Conservation (phyloP, 179 eudicot species). For the Amaranthus tricolor region DNA sequence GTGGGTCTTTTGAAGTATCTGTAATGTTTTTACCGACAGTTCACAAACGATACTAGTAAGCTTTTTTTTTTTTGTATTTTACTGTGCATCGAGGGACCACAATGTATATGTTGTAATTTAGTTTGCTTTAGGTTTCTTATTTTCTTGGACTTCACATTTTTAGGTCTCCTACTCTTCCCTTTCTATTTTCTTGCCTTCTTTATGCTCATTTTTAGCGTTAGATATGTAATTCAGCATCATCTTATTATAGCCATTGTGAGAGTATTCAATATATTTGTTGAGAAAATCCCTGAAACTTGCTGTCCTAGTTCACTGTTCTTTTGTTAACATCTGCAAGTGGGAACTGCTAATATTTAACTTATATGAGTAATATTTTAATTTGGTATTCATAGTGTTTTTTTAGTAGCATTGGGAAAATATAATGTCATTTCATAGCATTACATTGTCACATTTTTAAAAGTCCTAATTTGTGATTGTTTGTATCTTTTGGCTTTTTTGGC, state of each 20-base stretch:
- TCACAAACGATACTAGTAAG: not conserved
- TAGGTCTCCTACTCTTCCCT: not conserved
- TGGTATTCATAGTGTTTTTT: too few species aligned
- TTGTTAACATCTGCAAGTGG: not conserved
- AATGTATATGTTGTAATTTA: too few species aligned
- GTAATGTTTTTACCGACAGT: not conserved
- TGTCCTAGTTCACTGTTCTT: not conserved
- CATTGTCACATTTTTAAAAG: constrained; percentile 3
- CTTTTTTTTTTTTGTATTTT: not conserved
- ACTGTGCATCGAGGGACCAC: too few species aligned
- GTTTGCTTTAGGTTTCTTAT: not conserved
- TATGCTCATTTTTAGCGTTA: not conserved
- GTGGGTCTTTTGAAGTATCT: not conserved
- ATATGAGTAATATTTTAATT: not conserved
- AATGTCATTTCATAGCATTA: not conserved
- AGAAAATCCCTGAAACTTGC: not conserved
- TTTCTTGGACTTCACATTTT: not conserved
- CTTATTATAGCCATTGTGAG: not conserved
- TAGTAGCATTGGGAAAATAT: too few species aligned
- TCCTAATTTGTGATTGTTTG: constrained; percentile 37
- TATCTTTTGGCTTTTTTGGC: constrained; percentile 56
- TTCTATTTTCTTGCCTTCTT: not conserved
- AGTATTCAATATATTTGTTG: not conserved
- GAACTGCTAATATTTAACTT: not conserved
- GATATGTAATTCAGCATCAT: not conserved